Base-by-base conservation (phyloP, 2,329 filamentous ascomycete species). In the Coniochaeta sp. region DNA sequence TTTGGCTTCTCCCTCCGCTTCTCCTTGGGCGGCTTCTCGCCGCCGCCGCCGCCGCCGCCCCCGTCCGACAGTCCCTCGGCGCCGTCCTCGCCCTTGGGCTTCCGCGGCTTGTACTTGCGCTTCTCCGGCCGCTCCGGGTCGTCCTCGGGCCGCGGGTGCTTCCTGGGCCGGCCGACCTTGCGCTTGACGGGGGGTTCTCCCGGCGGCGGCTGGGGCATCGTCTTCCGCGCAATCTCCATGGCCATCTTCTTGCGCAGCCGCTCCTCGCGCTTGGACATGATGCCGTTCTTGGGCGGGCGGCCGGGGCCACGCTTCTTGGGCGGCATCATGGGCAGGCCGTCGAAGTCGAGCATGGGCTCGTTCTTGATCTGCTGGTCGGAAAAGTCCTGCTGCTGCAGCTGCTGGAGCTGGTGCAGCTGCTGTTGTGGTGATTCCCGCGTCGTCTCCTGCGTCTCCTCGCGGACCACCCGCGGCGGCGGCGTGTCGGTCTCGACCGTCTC, bases 231-330 rank as follows among this genome's bases (percentile, higher is more conserved):
- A 65, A 73, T 73, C 62, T 82, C 81, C 63, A 79, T 77, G 44
- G 76, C 72, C 62, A 81, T 77, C 71, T 87, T 89, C 74, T 87
- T 85, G 8, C 86, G 79, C 55, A 86, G 72, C 19, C 85, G 79
- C 65, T 87, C 81, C 67, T 92, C 88, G 60, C 90, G 81, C 73
- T 92, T 92, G 1, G 89, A 93, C 85, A 92, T 90, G 69, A 91
- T 82, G 30, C 90, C 90, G 68, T 93, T 89, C 75, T 93, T 93
- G 0, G 90, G 90, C 22, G 90, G 90, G 58, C 90, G 79, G n/a
- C 90, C 90, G 10, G 90, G 90, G 16, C 90, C 90, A 65, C 89
- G 86, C 63, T 89, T 87, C 73, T 85, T 89, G 30, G 84, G 82
- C 32, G 84, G 74, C 61, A 77, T 67, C 24, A 74, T 65, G 6